Base-by-base conservation (phyloP, 225 moss, liverwort and hornwort species). In the Marchantia paleacea region DNA sequence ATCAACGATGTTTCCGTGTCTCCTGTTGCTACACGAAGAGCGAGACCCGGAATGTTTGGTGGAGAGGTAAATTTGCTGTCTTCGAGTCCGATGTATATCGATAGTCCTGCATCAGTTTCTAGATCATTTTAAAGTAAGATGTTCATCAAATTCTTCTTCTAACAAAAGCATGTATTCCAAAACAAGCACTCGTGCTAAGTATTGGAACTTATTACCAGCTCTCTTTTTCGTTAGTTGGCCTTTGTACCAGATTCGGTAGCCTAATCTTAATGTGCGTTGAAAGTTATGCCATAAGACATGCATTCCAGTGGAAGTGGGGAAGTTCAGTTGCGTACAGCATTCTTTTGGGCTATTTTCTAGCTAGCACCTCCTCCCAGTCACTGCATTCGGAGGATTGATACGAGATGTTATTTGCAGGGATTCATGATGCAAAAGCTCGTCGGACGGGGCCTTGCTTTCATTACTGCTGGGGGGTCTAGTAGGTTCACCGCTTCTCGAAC, bases 381-480 rank as follows among this genome's bases (percentile, higher is more conserved):
- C 24, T 58, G 50, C 7, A 54, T n/a, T 26, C 55, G 7, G 7
- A 55, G 14, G 25, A 25, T n/a, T 74, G 12, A 53, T 73, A 55
- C 22, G 54, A 68, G 29, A 68, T 15, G 54, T 16, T 28, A 24
- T 26, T 68, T 73, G 73, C 86, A 89, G 89, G 89, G 86, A 26
- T 84, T 89, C 25, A 80, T 84, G 62, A 82, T 86, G 86, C 89
- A 89, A 67, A 89, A 89, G 69, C 80, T 89, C 60, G 75, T 75
- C 31, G 89, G 89, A 16, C 82, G 89, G 31, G 86, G 89, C 63
- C 89, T 86, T 81, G 89, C 89, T 69, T 89, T 89, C 82, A 76
- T 89, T 69, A 83, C 86, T 78, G 86, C 89, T 69, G 89, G 89
- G 50, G 89, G 89, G 10, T 86, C 89, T 12, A 80, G 89, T 89